Base-by-base conservation (phyloP, 176 grass and related monocot genomes). In the Hsuehochloa calcarea region DNA sequence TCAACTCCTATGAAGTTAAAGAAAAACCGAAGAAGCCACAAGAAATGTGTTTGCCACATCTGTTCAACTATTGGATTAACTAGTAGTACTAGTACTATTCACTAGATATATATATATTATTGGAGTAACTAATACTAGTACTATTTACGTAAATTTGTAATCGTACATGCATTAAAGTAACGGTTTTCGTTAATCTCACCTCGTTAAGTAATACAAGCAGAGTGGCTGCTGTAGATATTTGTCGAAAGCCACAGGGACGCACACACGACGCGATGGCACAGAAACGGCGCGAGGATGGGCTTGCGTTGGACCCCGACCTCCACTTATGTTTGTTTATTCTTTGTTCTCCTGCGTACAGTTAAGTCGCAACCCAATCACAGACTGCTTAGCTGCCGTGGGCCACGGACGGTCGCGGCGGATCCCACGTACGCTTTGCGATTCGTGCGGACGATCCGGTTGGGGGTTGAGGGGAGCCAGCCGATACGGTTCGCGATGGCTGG, bases 371-470 rank as follows among this genome's bases (percentile, higher is more conserved):
- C 70, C 86, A 78, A 89, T 84, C 81, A 49, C 70, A 82, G 72
- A 67, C 85, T 65, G 72, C 81, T 79, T 64, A 54, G 81, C 71
- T 85, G 85, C 68, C 78, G 74, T 79, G 82, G 86, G 88, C 85
- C 85, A 89, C 70, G 56, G 49, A 43, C 85, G 75, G 78, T 82
- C 61, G 81, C 61, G 6, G 35, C 17, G 62, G 60, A 29, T 79
- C 82, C 61, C 27, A 70, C 83, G 64, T 16, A 14, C n/a, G 74
- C 80, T 49, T 76, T 68, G 6, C 52, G 88, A 89, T 81, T 84
- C 86, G 67, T 82, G 89, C 78, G 43, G 26, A 39, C 1, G 55
- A 73, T 84, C 37, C 65, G 49, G 65, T 7, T 7, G 45, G 1
- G 67, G 49, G 70, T 3, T 7, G 25, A 1, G 67, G 19, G 10